Conservation (phyloP, 352 stramenopile genomes). For the Phytophthora pisi region DNA sequence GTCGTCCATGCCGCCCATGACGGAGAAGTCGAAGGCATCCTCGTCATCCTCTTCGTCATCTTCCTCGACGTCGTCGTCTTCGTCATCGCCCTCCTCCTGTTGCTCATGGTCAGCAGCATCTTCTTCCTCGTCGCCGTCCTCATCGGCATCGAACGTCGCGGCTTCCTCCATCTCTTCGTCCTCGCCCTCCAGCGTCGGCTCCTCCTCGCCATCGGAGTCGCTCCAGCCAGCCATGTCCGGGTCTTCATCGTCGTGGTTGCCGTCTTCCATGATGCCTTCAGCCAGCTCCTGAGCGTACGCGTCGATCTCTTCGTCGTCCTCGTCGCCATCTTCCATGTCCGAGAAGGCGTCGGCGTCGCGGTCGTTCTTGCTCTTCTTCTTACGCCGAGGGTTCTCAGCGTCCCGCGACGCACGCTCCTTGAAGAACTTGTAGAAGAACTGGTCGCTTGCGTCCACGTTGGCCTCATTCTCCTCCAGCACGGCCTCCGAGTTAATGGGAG, state of each 20-base stretch:
- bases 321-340: conserved; percentile 55
- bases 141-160: conserved; percentile 37
- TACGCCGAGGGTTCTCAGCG: conserved; percentile 28
- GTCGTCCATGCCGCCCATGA: conserved; percentile 51
- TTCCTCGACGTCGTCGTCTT: conserved; percentile 43
- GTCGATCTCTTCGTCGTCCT: conserved; percentile 86
- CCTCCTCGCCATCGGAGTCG: conserved; percentile 52
- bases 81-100: conserved; percentile 24
- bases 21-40: conserved; percentile 53
- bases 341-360: conserved; percentile 62
- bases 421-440: conserved; percentile 96
- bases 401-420: conserved; percentile 77
- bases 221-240: conserved; percentile 76
- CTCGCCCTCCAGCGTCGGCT: conserved; percentile 56
- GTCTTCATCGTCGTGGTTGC: conserved; percentile 78
- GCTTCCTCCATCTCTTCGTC: conserved; percentile 52
- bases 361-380: conserved; percentile 43
- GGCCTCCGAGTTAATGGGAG: conserved; percentile 69
- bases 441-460: conserved; percentile 78
- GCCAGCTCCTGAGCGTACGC: conserved; percentile 90
- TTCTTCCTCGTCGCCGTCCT: conserved; percentile 48
- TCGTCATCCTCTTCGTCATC: conserved; percentile 43
- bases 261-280: conserved; percentile 89
- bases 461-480: conserved; percentile 68
- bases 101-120: conserved; percentile 47